Evolutionary conservation across 2,329 filamentous ascomycete species (phyloP), one percentile per base, ranked within the genome.

Genomic region (Fusarium anguioides): DNA sequence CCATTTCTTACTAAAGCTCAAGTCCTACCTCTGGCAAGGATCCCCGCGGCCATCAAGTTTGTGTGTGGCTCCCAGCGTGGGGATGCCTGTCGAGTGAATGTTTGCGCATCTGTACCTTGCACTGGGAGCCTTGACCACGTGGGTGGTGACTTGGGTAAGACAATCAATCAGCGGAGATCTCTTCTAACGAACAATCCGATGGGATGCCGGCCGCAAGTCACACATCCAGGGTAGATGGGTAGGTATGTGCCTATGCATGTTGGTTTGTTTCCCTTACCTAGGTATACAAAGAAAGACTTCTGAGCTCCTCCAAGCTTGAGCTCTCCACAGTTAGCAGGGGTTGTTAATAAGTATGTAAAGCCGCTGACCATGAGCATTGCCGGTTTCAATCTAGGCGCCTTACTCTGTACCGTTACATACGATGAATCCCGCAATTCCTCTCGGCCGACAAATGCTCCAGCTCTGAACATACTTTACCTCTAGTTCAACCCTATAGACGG

Each of bases 271-370:
- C 39, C 42, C 18, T 20, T n/a, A n/a, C n/a, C n/a, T n/a, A n/a
- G 45, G 45, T 39, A 41, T 20, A 39, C 14, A 27, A 35, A 27
- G 31, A 27, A 24, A 26, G 17, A 17, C 14, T 11, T 23, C n/a
- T 37, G 44, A 67, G 37, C 59, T 52, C 33, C 36, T 39, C n/a
- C 18, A 52, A 52, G 45, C 46, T 60, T 44, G 20, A 64, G 26
- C 64, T 66, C 65, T 66, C 65, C 64, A 68, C 65, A 66, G 47
- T 68, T 68, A 68, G 49, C 65, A 64, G 65, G 52, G 26, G 10
- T 37, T 31, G 20, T 21, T 21, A 50, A 51, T 21, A 50, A 51
- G 20, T 52, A 24, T 49, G 33, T n/a, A 27, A 39, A 64, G 52
- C 48, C 50, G 53, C 64, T 20, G 29, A 41, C n/a, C n/a, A n/a